Conservation (phyloP, 108 stramenopile species). For the Parietichytrium sp. region DNA sequence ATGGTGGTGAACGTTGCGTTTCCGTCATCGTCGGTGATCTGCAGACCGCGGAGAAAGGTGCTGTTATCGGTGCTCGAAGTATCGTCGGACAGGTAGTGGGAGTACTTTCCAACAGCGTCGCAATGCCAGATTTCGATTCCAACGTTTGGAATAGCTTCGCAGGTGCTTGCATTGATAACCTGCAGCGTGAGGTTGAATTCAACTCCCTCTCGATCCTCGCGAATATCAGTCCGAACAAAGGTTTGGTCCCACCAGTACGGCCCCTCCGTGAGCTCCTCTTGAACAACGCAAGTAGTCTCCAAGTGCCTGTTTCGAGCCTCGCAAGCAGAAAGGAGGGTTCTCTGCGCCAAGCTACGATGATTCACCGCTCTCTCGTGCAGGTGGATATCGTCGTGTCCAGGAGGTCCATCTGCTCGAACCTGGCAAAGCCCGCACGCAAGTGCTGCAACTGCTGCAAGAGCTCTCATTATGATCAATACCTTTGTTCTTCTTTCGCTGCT, state of each 20-base stretch:
- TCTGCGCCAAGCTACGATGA: no score
- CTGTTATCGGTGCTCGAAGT: not conserved
- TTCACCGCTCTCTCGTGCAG: no score
- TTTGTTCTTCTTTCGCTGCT: no score
- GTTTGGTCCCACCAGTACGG: conserved; percentile 3
- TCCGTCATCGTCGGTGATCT: not conserved
- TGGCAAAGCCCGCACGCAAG: no score
- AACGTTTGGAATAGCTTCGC: not conserved
- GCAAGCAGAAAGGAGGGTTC: no score
- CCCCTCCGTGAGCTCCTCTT: not conserved
- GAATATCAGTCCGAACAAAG: not conserved
- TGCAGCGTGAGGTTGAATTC: not conserved
- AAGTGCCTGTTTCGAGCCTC: not conserved
- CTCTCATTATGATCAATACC: no score
- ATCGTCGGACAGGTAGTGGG: not conserved
- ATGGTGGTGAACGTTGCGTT: not conserved
- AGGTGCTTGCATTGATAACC: not conserved
- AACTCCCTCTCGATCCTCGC: conserved; percentile 4
- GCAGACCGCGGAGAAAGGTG: not conserved
- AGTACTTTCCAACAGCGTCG: conserved; percentile 19
- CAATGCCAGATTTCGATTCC: conserved; percentile 34
- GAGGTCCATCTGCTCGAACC: no score
- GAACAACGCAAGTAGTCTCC: not conserved
- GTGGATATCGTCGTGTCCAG: no score
- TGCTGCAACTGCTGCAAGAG: no score